Evolutionary conservation across 2,329 filamentous ascomycete species (phyloP), one percentile per base, ranked within the genome.

Genomic region (Nothophoma quercina): DNA sequence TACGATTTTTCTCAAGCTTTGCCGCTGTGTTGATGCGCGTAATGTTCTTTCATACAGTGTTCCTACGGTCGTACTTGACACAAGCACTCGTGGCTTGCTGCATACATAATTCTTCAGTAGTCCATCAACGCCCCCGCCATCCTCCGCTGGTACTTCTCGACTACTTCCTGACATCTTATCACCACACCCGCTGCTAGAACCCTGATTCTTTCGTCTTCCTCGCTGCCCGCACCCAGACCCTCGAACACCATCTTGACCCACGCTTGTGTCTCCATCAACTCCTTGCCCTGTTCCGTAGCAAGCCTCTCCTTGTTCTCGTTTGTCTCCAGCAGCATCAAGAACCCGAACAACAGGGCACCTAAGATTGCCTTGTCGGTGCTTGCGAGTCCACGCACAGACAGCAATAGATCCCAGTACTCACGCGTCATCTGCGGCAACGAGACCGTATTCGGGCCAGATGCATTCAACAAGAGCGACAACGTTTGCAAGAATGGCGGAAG

Each of bases 401-500:
- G 84, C 2, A 98, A 78, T n/a, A 99, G 76, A 36, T 88, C 84
- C 85, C 93, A 93, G 15, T 96, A 84, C 74, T 97, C 91, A 8
- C 85, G 80, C 1, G 92, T 97, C 80, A 97, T 87, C 48, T 91
- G 85, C 1, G 88, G 86, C 0, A 98, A 82, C 1, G 85, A 81
- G 0, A 93, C 79, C 0, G 90, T 93, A 46, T 88, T 86, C 0
- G 93, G 90, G 0, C 95, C 95, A 0, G 90, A 85, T 0, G 93
- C 90, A 62, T 96, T 88, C 36, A 98, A 77, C 26, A 96, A 78
- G 7, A 99, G 79, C 1, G 89, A 88, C 0, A 98, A 80, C 0
- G 95, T 99, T 72, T 96, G 93, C 26, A 98, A 78, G 71, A 91
- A 95, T 7, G 92, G 83, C 0, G 87, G 82, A 0, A 98, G 83